Percentiles rank a stretch among this genome's conserved stretches.
Conservation (phyloP, 441 rosid genomes). For the Gossypium trilobum region DNA sequence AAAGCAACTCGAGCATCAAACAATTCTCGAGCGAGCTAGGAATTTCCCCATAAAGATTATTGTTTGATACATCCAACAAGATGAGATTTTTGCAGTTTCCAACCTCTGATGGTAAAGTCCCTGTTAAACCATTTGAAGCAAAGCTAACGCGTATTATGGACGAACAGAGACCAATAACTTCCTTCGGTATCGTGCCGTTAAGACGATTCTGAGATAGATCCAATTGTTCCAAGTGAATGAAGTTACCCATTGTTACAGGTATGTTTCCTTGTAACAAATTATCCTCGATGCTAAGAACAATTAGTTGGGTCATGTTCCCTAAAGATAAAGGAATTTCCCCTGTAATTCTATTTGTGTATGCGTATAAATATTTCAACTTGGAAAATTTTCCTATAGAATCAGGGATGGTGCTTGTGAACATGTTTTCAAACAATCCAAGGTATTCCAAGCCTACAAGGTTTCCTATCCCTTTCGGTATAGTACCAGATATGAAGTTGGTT, state of each 20-base stretch:
- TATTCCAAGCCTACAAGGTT: neutral
- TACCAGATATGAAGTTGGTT: neutral
- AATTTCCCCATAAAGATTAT: neutral
- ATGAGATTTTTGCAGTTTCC: neutral
- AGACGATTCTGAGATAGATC: slow-evolving; percentile 3
- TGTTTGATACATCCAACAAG: neutral
- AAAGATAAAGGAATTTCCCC: neutral
- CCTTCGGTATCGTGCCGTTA: neutral
- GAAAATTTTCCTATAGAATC: neutral
- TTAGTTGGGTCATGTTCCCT: neutral
- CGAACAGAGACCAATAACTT: neutral
- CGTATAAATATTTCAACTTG: neutral
- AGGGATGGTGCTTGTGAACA: neutral
- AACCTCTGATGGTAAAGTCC: neutral
- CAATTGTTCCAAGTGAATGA: neutral
- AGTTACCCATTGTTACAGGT: neutral
- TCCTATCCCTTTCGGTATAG: neutral
- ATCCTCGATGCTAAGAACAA: neutral
- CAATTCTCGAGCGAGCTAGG: neutral
- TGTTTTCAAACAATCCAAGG: neutral
- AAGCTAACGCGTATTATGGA: neutral
- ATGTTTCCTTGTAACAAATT: neutral
- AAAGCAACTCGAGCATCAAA: neutral
- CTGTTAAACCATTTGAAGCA: neutral
- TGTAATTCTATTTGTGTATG: neutral